Conservation (phyloP, 441 rosid genomes). For the Eutrema salsugineum region DNA sequence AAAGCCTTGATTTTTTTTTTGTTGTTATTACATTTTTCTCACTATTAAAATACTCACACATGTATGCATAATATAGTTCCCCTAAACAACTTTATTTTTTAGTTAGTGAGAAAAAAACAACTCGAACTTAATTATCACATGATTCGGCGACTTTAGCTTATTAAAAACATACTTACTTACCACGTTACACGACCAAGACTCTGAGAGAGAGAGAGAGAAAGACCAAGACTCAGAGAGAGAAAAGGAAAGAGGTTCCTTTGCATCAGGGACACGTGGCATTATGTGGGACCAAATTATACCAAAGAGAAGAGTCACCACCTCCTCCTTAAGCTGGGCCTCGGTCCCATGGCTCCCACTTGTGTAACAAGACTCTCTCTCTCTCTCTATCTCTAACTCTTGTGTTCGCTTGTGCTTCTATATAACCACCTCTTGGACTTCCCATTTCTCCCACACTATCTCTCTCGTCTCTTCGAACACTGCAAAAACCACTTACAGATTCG, state of each 20-base stretch:
- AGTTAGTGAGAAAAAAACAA: no score
- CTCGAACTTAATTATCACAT: no score
- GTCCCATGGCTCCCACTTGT: constrained; percentile 26
- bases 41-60: not conserved
- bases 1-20: not conserved
- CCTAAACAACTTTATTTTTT: no score
- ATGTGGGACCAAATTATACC: not conserved
- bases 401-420: constrained; percentile 38
- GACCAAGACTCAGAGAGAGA: not conserved
- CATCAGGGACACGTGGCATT: constrained; percentile 15
- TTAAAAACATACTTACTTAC: not conserved
- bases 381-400: constrained; percentile 34
- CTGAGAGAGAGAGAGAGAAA: not conserved
- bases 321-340: constrained; percentile 18
- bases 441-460: constrained; percentile 36
- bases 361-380: constrained; percentile 27
- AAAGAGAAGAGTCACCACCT: constrained; percentile 17
- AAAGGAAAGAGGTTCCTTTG: not conserved
- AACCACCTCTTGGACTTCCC: constrained; percentile 32
- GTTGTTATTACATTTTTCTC: not conserved
- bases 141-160: not conserved
- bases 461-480: constrained; percentile 18
- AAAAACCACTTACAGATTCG: not conserved
- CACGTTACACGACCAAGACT: constrained; percentile 16
- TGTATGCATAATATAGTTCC: not conserved